A percentile compares a stretch with the other conserved stretches of the same genome.
Conservation (phyloP, 495 filamentous ascomycete genomes). For the Penicillium diatomitis region DNA sequence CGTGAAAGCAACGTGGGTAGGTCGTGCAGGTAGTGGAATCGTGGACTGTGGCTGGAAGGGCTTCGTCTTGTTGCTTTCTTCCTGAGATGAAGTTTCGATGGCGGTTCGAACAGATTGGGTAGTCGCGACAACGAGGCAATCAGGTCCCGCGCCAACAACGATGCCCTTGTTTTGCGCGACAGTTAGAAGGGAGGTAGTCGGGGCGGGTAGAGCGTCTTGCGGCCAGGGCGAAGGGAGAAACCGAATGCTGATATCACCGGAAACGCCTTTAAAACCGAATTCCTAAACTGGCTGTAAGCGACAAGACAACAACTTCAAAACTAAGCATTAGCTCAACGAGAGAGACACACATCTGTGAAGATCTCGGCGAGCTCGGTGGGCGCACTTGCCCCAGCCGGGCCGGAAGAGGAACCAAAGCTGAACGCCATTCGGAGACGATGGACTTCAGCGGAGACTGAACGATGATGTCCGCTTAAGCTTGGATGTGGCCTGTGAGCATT, state of each 20-base stretch:
- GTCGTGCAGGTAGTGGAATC: constrained; percentile 59
- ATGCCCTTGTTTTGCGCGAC: constrained; percentile 74
- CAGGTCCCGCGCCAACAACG: constrained; percentile 79
- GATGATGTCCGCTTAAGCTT: constrained; percentile 29
- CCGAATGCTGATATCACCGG: constrained; percentile 72
- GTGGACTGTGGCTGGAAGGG: constrained; percentile 65
- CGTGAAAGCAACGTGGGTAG: constrained; percentile 86
- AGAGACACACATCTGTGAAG: constrained; percentile 35
- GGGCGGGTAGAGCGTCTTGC: constrained; percentile 56
- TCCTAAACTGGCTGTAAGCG: constrained; percentile 39
- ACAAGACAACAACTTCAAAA: not conserved
- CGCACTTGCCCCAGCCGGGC: constrained; percentile 21
- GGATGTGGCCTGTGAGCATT: constrained; percentile 28
- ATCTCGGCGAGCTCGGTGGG: constrained; percentile 36
- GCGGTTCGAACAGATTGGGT: constrained; percentile 72
- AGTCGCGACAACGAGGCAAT: constrained; percentile 62
- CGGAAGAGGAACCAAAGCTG: constrained; percentile 35
- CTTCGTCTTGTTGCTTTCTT: constrained; percentile 51
- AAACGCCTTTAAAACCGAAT: constrained; percentile 72
- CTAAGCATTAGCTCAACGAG: not conserved
- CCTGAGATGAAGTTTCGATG: constrained; percentile 50
- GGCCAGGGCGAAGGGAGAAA: constrained; percentile 76
- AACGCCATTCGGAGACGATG: constrained; percentile 60
- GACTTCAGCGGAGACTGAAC: constrained; percentile 32
- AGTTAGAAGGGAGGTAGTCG: constrained; percentile 76